phyloP scores from a whole-genome alignment of 352 stramenopile species.

The Pythium guiyangense region DNA sequence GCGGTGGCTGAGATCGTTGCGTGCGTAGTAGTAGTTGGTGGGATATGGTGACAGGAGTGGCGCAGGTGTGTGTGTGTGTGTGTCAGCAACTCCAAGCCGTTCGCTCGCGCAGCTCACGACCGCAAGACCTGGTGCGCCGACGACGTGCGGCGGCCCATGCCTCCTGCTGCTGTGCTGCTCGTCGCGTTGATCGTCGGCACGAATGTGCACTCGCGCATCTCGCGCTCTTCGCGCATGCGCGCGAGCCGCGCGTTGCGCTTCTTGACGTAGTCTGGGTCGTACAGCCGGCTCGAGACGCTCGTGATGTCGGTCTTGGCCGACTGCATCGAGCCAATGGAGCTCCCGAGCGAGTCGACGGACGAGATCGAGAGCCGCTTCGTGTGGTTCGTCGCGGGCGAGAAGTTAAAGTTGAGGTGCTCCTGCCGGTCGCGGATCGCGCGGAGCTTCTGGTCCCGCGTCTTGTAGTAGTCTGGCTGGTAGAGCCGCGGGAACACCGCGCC shows the following conservation, averaged over 20 bases:
- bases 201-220: conserved; percentile 82
- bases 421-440: conserved; percentile 58
- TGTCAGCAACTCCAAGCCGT: background rate
- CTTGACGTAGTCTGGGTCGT: conserved; percentile 80
- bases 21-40: too few species aligned
- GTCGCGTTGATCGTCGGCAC: conserved; percentile 54
- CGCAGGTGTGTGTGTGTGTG: too few species aligned
- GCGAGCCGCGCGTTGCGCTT: conserved; percentile 77
- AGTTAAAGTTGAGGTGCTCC: conserved; percentile 49
- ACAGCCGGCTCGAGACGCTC: conserved; percentile 74
- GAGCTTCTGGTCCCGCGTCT: conserved; percentile 70
- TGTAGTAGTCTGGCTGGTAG: conserved; percentile 81
- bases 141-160: conserved; percentile 8
- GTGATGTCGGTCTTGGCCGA: conserved; percentile 77
- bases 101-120: conserved; percentile 3
- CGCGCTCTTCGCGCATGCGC: conserved; percentile 69
- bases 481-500: conserved; percentile 77
- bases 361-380: conserved; percentile 47
- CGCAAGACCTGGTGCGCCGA: conserved; percentile 8
- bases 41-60: too few species aligned
- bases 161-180: conserved; percentile 16
- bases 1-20: too few species aligned
- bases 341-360: conserved; percentile 61
- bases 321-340: conserved; percentile 52
- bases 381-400: conserved; percentile 49